phyloP scores from a whole-genome alignment of 1,139 yeast genomes.

The Hansenula sp. region DNA sequence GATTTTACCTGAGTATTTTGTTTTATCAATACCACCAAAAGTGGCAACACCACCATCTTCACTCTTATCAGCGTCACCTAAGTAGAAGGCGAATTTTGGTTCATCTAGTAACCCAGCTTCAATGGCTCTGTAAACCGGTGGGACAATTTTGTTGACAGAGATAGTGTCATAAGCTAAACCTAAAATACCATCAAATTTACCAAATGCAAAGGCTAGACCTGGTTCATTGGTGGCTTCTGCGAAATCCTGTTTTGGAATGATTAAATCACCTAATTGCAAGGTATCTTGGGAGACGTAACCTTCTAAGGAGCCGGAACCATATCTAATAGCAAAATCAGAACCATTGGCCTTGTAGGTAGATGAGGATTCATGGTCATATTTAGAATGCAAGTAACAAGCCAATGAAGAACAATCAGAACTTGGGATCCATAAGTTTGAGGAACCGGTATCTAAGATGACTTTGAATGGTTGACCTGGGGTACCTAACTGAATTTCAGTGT shows the following conservation, averaged over 20 bases:
- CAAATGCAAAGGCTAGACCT: conserved; percentile 96
- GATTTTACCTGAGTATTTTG: conserved; percentile 73
- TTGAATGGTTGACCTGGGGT: conserved; percentile 92
- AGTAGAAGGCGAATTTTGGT: conserved; percentile 82
- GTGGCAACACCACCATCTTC: conserved; percentile 86
- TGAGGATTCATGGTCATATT: conserved; percentile 80
- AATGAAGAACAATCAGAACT: conserved; percentile 82
- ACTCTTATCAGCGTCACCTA: conserved; percentile 73
- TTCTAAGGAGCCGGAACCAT: conserved; percentile 90
- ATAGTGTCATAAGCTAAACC: conserved; percentile 93
- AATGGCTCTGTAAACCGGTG: conserved; percentile 91
- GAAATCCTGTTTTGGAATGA: conserved; percentile 83
- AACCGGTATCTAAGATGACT: conserved; percentile 91
- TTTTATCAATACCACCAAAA: conserved; percentile 86
- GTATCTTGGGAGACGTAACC: conserved; percentile 89
- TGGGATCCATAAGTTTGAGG: conserved; percentile 97
- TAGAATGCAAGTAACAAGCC: conserved; percentile 91
- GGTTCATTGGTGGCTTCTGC: conserved; percentile 98
- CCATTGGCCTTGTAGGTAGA: conserved; percentile 85
- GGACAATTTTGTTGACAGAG: conserved; percentile 82
- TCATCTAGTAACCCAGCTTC: conserved; percentile 75
- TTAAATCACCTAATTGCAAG: conserved; percentile 75
- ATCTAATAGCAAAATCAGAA: conserved; percentile 74
- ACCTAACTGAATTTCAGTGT: conserved; percentile 83
- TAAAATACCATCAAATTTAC: conserved; percentile 94